Evolutionary conservation across 257 asterid genomes (phyloP).

Genomic region (Nicotiana obtusifolia): DNA sequence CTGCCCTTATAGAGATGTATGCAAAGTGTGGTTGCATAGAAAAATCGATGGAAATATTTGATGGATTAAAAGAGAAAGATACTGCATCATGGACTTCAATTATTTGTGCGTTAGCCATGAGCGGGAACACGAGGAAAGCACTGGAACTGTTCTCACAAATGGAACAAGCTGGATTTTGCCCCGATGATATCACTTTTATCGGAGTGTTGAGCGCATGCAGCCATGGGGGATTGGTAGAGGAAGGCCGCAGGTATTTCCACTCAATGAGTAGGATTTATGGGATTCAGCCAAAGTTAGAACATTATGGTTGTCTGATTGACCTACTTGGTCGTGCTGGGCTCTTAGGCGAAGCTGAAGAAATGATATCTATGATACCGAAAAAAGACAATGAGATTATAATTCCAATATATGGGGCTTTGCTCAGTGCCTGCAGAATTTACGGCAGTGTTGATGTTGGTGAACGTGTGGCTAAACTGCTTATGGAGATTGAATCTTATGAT

Average conservation of each 20-base stretch:
- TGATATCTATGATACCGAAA: slow-evolving; percentile 35
- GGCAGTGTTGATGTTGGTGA: slow-evolving; percentile 66
- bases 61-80: slow-evolving; percentile 52
- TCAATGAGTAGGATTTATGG: slow-evolving; percentile 45
- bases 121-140: slow-evolving; percentile 50
- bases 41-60: slow-evolving; percentile 50
- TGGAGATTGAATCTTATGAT: slow-evolving; percentile 47
- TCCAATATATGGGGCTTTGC: slow-evolving; percentile 73
- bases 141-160: slow-evolving; percentile 57
- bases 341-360: slow-evolving; percentile 60
- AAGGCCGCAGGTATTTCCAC: slow-evolving; percentile 62
- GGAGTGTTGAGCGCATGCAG: slow-evolving; percentile 84
- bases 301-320: slow-evolving; percentile 78
- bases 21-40: slow-evolving; percentile 76
- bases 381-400: slow-evolving; percentile 31
- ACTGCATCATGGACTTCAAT: slow-evolving; percentile 70
- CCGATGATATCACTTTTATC: slow-evolving; percentile 74
- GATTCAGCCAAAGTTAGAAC: slow-evolving; percentile 70
- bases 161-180: slow-evolving; percentile 48
- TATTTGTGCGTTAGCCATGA: slow-evolving; percentile 68
- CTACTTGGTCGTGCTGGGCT: slow-evolving; percentile 82
- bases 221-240: slow-evolving; percentile 80
- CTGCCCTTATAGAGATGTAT: slow-evolving; percentile 83
- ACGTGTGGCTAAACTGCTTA: slow-evolving; percentile 51
- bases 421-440: slow-evolving; percentile 72